Percentiles rank a stretch among this genome's conserved stretches.
Conservation (phyloP, 306 rosid genomes). For the Casuarina cunninghamiana region DNA sequence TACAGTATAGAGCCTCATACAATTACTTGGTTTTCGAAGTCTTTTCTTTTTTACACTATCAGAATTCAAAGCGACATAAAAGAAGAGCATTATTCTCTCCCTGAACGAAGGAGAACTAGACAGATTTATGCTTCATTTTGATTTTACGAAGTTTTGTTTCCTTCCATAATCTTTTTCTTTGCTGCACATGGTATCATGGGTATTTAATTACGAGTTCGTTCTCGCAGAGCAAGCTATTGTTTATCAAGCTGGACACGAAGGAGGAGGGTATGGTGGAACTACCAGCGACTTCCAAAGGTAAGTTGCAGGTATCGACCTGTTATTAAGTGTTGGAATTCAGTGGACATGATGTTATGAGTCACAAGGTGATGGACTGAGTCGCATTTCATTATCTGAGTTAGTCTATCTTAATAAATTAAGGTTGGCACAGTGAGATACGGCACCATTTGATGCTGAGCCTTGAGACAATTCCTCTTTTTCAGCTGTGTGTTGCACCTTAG, state of each 20-base stretch:
- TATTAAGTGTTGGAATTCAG: neutral
- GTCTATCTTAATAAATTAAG: neutral
- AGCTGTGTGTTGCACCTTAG: neutral
- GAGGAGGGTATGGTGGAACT: slow-evolving; percentile 50
- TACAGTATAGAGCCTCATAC: neutral
- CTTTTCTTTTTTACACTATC: neutral
- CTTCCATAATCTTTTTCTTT: neutral
- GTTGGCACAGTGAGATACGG: neutral
- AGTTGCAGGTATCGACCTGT: neutral
- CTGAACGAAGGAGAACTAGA: neutral
- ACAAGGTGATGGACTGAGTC: neutral
- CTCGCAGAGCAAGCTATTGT: slow-evolving; percentile 66
- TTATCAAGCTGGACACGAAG: slow-evolving; percentile 73
- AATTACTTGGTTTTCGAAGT: neutral
- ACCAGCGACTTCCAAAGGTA: slow-evolving; percentile 59
- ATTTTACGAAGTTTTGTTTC: neutral
- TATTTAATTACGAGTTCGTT: slow-evolving; percentile 13
- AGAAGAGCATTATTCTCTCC: neutral
- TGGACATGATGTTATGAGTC: neutral
- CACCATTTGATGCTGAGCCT: neutral
- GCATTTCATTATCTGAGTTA: neutral
- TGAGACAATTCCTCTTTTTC: neutral
- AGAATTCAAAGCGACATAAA: neutral
- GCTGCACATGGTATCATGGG: neutral
- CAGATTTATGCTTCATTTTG: neutral